Evolutionary conservation across 2,329 filamentous ascomycete genomes (phyloP).

Genomic region (Apiospora phragmitis): DNA sequence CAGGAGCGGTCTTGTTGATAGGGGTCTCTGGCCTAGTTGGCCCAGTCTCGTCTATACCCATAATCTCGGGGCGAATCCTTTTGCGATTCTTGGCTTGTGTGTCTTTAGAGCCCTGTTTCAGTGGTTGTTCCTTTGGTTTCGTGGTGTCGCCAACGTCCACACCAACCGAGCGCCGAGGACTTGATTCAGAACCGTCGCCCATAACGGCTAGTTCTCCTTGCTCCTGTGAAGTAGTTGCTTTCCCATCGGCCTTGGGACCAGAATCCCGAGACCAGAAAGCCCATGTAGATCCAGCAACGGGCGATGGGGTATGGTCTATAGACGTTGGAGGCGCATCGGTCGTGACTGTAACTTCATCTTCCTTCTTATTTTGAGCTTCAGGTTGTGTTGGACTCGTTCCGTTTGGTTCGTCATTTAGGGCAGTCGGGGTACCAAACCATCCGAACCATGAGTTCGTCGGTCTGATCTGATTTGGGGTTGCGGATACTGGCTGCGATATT

Average conservation of each 20-base stretch:
- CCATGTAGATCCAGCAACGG: constrained; percentile 67
- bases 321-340: constrained; percentile 39
- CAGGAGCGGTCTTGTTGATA: constrained; percentile 26
- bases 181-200: constrained; percentile 56
- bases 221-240: constrained; percentile 35
- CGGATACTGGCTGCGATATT: constrained; percentile 17
- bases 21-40: constrained; percentile 36
- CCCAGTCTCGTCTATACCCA: constrained; percentile 43
- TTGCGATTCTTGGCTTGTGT: constrained; percentile 41
- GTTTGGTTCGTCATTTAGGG: constrained; percentile 14
- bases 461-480: constrained; percentile 22
- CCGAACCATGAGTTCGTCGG: constrained; percentile 37
- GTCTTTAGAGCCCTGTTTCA: constrained; percentile 29
- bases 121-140: constrained; percentile 35
- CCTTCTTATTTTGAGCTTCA: constrained; percentile 28
- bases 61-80: constrained; percentile 45
- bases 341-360: constrained; percentile 43
- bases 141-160: constrained; percentile 39
- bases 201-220: constrained; percentile 57
- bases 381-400: constrained; percentile 18
- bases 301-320: constrained; percentile 27
- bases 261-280: constrained; percentile 75
- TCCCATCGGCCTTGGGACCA: constrained; percentile 35
- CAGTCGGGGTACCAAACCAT: constrained; percentile 28
- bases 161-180: constrained; percentile 49